Percentiles rank a stretch among this genome's conserved stretches.
These are phyloP conservation scores for Thymus quinquecostatus DNA, from an alignment of 257 asterid genomes.

Conservation along the genomic window DNA sequence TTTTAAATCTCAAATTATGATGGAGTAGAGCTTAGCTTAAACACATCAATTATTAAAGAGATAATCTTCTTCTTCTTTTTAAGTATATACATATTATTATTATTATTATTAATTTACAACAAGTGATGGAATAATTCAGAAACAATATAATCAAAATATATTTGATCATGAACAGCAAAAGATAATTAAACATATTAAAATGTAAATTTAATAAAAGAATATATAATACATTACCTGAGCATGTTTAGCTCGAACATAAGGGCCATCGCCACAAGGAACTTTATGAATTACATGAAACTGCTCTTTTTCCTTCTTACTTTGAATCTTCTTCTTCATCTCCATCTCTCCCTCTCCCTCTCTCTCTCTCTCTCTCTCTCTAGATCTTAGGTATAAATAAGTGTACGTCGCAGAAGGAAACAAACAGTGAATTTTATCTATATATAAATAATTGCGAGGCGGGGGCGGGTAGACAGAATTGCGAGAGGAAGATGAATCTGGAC, in stretches of 20 bases:
- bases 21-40: no score
- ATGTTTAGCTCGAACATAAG: slow-evolving; percentile 85
- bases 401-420: neutral
- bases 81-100: no score
- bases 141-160: neutral
- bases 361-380: neutral
- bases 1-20: no score
- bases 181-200: neutral
- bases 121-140: neutral
- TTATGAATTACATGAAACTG: slow-evolving; percentile 62
- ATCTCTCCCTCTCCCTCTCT: neutral
- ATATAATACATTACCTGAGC: slow-evolving; percentile 60
- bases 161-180: neutral
- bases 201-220: neutral
- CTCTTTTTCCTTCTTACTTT: slow-evolving; percentile 38
- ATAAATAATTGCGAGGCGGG: neutral
- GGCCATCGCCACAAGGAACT: slow-evolving; percentile 93
- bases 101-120: no score
- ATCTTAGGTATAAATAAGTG: neutral
- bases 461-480: neutral
- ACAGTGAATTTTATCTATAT: neutral
- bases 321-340: slow-evolving; percentile 9
- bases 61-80: no score
- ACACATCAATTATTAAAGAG: no score
- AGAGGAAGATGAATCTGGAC: slow-evolving; percentile 14